phyloP scores from a whole-genome alignment of 2,329 filamentous ascomycete genomes.

The Helotiales sp. region DNA sequence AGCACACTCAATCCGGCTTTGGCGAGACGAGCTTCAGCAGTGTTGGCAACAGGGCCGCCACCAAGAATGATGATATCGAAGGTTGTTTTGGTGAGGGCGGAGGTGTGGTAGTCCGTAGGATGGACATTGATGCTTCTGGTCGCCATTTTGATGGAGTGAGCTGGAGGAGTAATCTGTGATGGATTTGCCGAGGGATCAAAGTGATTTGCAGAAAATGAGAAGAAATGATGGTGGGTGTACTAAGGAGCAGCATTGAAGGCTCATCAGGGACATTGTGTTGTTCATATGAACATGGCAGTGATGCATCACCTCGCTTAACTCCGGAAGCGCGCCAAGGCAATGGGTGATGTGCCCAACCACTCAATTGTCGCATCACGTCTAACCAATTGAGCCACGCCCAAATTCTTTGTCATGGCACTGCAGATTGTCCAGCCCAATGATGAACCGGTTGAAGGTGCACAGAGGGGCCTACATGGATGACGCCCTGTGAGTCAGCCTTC shows the following conservation, averaged over 20 bases:
- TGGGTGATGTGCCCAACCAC: too few species aligned
- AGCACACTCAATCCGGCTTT: constrained; percentile 18
- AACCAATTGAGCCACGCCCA: background rate
- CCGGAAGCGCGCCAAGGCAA: background rate
- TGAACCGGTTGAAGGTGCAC: too few species aligned
- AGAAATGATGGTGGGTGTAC: background rate
- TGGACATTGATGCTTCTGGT: constrained; percentile 22
- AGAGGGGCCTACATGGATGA: too few species aligned
- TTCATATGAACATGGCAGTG: background rate
- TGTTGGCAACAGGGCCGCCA: constrained; percentile 8
- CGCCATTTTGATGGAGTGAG: background rate
- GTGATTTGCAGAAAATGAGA: background rate
- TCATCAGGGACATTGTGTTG: background rate
- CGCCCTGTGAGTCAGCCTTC: background rate
- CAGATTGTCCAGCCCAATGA: background rate
- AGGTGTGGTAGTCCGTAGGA: constrained; percentile 15
- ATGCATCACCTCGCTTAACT: background rate
- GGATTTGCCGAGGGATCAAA: background rate
- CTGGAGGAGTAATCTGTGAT: background rate
- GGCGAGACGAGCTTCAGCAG: constrained; percentile 15
- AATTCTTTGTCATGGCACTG: background rate
- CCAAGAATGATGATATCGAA: constrained; percentile 24
- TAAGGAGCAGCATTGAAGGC: background rate
- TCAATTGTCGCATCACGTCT: too few species aligned
- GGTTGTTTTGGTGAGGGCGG: constrained; percentile 10